phyloP scores from a whole-genome alignment of 108 stramenopile genomes.

The Schizochytrium sp. region DNA sequence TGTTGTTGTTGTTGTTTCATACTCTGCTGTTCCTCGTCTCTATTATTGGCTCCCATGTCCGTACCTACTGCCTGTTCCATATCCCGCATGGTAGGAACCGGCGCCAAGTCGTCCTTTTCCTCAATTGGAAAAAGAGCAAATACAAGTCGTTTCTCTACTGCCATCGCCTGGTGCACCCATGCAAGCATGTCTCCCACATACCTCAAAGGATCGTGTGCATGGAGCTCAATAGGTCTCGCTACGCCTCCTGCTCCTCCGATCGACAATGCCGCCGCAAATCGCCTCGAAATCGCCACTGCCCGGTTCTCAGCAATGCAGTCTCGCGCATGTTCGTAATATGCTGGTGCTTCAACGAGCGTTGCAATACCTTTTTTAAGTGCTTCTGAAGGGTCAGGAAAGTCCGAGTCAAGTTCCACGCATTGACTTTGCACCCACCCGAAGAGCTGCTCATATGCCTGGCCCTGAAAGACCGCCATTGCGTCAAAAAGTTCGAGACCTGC shows the following conservation, averaged over 20 bases:
- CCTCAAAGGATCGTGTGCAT: slow-evolving; percentile 24
- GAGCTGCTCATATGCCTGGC: slow-evolving; percentile 38
- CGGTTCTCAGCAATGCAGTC: slow-evolving; percentile 49
- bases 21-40: neutral
- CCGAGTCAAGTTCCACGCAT: slow-evolving; percentile 28
- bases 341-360: neutral
- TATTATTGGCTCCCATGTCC: neutral
- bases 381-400: slow-evolving; percentile 36
- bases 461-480: slow-evolving; percentile 3
- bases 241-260: neutral
- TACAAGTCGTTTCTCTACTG: neutral
- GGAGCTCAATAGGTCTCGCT: neutral
- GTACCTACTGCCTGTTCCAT: neutral
- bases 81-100: neutral
- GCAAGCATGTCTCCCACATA: slow-evolving; percentile 56
- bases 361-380: slow-evolving; percentile 10
- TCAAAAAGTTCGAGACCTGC: slow-evolving; percentile 24
- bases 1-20: neutral
- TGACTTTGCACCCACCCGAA: slow-evolving; percentile 51
- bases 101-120: neutral
- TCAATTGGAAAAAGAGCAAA: slow-evolving; percentile 11
- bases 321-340: slow-evolving; percentile 20
- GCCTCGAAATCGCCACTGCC: neutral
- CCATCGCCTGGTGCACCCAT: slow-evolving; percentile 59
- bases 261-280: neutral